Evolutionary conservation across 2,329 filamentous ascomycete species (phyloP), one percentile per base, ranked within the genome.

Genomic region (Microcyclospora pomicola): DNA sequence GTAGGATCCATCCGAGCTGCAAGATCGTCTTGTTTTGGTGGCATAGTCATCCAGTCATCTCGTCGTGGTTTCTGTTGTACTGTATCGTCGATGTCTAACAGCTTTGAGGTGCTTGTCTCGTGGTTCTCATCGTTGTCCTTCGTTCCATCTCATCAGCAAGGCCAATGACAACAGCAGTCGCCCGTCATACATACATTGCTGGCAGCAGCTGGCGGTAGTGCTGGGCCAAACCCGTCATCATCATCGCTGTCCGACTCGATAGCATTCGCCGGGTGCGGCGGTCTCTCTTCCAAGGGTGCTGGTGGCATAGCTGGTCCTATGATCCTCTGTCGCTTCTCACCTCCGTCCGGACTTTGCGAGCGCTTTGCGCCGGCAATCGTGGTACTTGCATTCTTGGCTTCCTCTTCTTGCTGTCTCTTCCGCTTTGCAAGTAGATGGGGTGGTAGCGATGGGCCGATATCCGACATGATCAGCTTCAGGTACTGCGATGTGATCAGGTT

Each of bases 1-100:
- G 85, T 88, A 1, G 88, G 84, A 60, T 95, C 87, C 48, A 82
- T 65, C 58, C 82, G 63, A 46, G 72, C 73, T 55, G 63, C 60
- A 9, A 70, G 56, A 35, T 65, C 67, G 49, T 69, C 66, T 46
- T 65, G 60, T 13, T 63, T 62, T 1, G 67, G 67, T 6, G 67
- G 65, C 49, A 69, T 56, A 34, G 60, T 68, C 67, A 70, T 70
- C 67, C 67, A 70, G 30, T 84, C 79, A 64, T 93, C 87, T 50
- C 88, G 78, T 55, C 80, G 72, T 5, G 71, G 67, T 39, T 52
- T 57, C 30, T 41, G 36, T 34, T 43, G 30, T 33, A 34, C 27
- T 12, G 38, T 48, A 38, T 58, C 53, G 36, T 53, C 30, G 9
- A 29, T 28, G 27, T 39, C 38, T 15, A 36, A 9, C 7, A 24